Percentiles rank a stretch among this genome's conserved stretches.
Evolutionary conservation across 1,139 yeast genomes (phyloP).

Genomic region (Kodamaea ohmeri): DNA sequence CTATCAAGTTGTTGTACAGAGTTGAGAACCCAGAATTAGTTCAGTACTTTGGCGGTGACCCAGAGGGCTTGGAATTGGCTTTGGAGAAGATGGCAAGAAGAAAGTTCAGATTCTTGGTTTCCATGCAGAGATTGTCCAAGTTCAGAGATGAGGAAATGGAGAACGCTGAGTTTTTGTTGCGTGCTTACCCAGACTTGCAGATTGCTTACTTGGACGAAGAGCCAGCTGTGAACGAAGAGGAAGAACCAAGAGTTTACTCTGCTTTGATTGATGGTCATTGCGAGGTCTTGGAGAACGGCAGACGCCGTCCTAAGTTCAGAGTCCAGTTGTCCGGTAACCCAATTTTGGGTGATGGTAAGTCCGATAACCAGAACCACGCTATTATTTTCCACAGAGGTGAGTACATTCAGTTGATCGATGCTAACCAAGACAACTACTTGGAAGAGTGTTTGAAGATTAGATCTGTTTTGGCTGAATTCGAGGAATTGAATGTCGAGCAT

Average conservation of each 20-base stretch:
- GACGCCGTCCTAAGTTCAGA: constrained; percentile 98
- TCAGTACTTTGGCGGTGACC: constrained; percentile 97
- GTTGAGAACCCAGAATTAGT: constrained; percentile 99
- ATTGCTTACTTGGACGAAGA: constrained; percentile 98
- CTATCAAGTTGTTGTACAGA: constrained; percentile 93
- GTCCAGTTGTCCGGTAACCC: constrained; percentile 98
- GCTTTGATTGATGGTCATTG: constrained; percentile 98
- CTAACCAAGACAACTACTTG: constrained; percentile 96
- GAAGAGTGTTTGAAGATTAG: constrained; percentile 98
- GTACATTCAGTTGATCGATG: constrained; percentile 95
- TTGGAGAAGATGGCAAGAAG: constrained; percentile 99
- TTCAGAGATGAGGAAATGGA: constrained; percentile 97
- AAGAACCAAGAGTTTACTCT: constrained; percentile 95
- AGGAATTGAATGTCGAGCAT: constrained; percentile 87
- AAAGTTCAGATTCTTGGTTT: constrained; percentile 93
- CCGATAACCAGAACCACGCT: constrained; percentile 98
- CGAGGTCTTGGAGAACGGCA: constrained; percentile 95
- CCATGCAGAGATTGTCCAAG: constrained; percentile 97
- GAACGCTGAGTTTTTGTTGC: constrained; percentile 93
- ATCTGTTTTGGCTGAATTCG: constrained; percentile 96
- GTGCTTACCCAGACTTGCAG: constrained; percentile 98
- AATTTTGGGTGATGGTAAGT: constrained; percentile 98
- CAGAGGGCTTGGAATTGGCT: constrained; percentile 92
- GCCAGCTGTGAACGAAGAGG: constrained; percentile 86
- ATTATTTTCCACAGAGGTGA: constrained; percentile 98